Base-by-base conservation (phyloP, 495 filamentous ascomycete species). In the Penicillium samsonianum region DNA sequence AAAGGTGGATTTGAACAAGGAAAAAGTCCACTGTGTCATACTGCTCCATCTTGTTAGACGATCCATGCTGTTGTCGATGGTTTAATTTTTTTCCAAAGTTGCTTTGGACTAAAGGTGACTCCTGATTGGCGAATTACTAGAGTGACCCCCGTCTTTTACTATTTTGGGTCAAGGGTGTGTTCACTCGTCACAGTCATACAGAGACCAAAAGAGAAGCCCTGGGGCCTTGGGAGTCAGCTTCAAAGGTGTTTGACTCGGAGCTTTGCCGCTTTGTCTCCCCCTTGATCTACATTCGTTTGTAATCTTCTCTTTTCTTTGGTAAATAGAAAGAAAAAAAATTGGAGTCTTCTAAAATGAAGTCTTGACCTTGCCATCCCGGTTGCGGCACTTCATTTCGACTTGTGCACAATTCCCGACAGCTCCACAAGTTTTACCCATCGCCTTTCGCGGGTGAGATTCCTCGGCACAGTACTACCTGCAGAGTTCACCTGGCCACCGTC, bases 181-280 rank as follows among this genome's bases (percentile, higher is more conserved):
- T 51, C 30, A 49, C 55, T 64, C 30, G 63, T 65, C 61, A 66
- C 61, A 59, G 61, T 58, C 51, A 55, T 60, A 59, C 59, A 44
- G 44, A 14, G 26, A n/a, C n/a, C 23, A 17, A 33, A 12, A 31
- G 11, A 47, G 30, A 30, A 35, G 19, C 22, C 38, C 49, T 28
- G 26, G 26, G 26, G 44, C 38, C 49, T 28, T 4, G 26, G 44
- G 44, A 23, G 30, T 33, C 46, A 33, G 30, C 46, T 37, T 38
- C 35, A 38, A 38, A 51, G 57, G 41, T 62, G 52, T 56, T 22
- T 57, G 52, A 31, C 57, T 55, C 50, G 26, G 53, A 31, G n/a
- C 58, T 44, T 43, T 57, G 17, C 41, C 31, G 22, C 42, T 42
- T 52, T 42, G 50, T 41, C 16, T 52, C 47, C 20, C 30, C 30